Percentiles rank a stretch among this genome's conserved stretches.
Conservation (phyloP, 108 stramenopile genomes). For the Conticribra weissflogii region DNA sequence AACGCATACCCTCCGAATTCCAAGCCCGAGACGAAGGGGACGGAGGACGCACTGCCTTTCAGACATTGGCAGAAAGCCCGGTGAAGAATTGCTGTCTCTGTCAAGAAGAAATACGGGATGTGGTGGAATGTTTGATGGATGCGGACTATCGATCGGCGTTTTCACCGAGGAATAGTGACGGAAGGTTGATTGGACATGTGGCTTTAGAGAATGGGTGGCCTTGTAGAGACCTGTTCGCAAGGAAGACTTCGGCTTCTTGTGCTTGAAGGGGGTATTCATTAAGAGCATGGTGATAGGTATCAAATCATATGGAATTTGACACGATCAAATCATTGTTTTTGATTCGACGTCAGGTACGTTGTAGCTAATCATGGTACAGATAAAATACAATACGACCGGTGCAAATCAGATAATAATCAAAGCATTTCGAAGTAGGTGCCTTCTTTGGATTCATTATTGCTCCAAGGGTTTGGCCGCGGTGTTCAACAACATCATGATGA, state of each 20-base stretch:
- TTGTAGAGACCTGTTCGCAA: slow-evolving; percentile 51
- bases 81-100: slow-evolving; percentile 31
- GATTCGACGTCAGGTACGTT: too few relatives aligned
- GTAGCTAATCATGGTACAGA: too few relatives aligned
- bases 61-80: slow-evolving; percentile 35
- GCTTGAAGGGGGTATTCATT: slow-evolving; percentile 12
- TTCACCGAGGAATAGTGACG: slow-evolving; percentile 42
- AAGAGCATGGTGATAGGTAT: too few relatives aligned
- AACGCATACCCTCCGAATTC: slow-evolving; percentile 41
- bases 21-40: slow-evolving; percentile 28
- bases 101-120: slow-evolving; percentile 24
- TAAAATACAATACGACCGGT: too few relatives aligned
- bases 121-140: slow-evolving; percentile 39
- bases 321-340: too few relatives aligned
- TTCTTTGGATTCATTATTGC: too few relatives aligned
- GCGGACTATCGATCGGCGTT: slow-evolving; percentile 36
- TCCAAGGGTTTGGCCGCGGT: too few relatives aligned
- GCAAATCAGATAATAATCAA: too few relatives aligned
- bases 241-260: slow-evolving; percentile 36
- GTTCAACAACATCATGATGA: too few relatives aligned
- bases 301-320: too few relatives aligned
- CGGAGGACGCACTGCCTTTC: slow-evolving; percentile 37
- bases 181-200: slow-evolving; percentile 41
- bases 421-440: too few relatives aligned
- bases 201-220: slow-evolving; percentile 74